phyloP scores from a whole-genome alignment of 2,329 filamentous ascomycete genomes.

The Paracamarosporium sp. region DNA sequence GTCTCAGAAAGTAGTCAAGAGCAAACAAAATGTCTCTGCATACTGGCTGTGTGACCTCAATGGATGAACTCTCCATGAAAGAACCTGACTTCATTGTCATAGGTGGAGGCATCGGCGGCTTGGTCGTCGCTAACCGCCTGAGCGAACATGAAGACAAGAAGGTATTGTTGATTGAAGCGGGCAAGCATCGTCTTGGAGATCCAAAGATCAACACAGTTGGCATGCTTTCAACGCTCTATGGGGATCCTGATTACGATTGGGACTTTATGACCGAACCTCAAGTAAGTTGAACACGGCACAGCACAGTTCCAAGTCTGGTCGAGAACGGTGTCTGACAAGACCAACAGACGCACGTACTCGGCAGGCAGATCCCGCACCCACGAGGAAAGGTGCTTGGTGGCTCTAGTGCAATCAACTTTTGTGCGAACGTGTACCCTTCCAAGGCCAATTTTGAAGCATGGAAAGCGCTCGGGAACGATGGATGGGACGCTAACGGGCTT shows the following conservation, averaged over 20 bases:
- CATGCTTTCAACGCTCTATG: slow-evolving; percentile 5
- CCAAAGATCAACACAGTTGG: slow-evolving; percentile 20
- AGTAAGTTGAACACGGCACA: neutral
- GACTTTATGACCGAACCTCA: slow-evolving; percentile 26
- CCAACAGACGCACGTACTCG: slow-evolving; percentile 32
- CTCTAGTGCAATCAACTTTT: slow-evolving; percentile 24
- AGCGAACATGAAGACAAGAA: slow-evolving; percentile 16
- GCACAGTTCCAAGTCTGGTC: neutral
- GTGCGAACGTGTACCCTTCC: slow-evolving; percentile 20
- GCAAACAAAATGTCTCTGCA: no score
- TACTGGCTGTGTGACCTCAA: no score
- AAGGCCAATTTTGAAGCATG: slow-evolving; percentile 27
- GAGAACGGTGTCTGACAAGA: slow-evolving; percentile 31
- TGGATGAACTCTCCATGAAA: no score
- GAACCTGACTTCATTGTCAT: slow-evolving; percentile 11
- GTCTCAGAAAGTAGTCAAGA: no score
- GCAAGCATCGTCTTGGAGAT: slow-evolving; percentile 37
- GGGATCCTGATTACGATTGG: slow-evolving; percentile 24
- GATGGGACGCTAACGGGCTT: slow-evolving; percentile 53
- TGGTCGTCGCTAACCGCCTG: slow-evolving; percentile 16
- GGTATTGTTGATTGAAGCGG: slow-evolving; percentile 33
- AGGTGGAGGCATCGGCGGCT: slow-evolving; percentile 22
- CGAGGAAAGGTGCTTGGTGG: slow-evolving; percentile 28
- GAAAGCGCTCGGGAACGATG: slow-evolving; percentile 59
- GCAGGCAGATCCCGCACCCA: slow-evolving; percentile 24